Conservation (phyloP, 1,284 basidiomycete species). For the Golubevia pallescens region DNA sequence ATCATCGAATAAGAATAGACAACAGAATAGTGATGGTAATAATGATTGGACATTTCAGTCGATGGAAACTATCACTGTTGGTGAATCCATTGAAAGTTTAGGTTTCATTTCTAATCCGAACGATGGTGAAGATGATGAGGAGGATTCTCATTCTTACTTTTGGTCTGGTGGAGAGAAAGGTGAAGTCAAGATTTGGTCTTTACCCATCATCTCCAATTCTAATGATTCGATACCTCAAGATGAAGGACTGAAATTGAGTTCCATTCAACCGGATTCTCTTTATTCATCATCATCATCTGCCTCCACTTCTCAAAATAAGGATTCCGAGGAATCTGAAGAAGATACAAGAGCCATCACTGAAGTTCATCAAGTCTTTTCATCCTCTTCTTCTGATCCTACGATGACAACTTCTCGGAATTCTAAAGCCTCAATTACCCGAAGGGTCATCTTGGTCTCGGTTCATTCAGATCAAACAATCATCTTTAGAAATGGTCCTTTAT, state of each 20-base stretch:
- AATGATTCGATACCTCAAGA: conserved; percentile 68
- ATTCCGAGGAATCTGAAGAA: conserved; percentile 32
- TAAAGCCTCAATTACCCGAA: not conserved
- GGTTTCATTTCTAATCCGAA: conserved; percentile 30
- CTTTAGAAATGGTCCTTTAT: conserved; percentile 67
- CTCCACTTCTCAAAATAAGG: not conserved
- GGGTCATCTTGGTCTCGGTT: conserved; percentile 73
- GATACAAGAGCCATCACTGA: conserved; percentile 41
- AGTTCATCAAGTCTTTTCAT: conserved; percentile 22
- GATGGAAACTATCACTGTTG: conserved; percentile 42
- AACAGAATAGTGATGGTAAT: too few species aligned
- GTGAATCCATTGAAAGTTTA: conserved; percentile 50
- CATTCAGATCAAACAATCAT: conserved; percentile 97
- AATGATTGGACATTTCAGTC: too few species aligned
- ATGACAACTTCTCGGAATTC: too few species aligned
- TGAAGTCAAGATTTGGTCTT: conserved; percentile 80
- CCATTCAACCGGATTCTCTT: too few species aligned
- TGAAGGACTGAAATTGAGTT: too few species aligned
- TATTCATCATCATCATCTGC: too few species aligned
- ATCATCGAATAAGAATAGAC: too few species aligned
- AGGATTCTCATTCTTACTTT: conserved; percentile 66
- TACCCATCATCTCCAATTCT: too few species aligned
- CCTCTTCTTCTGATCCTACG: too few species aligned
- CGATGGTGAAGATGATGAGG: conserved; percentile 67
- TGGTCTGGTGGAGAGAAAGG: conserved; percentile 86